Evolutionary conservation across 1,284 basidiomycete species (phyloP), one percentile per base, ranked within the genome.

Genomic region (Xerocomus minutiporus): DNA sequence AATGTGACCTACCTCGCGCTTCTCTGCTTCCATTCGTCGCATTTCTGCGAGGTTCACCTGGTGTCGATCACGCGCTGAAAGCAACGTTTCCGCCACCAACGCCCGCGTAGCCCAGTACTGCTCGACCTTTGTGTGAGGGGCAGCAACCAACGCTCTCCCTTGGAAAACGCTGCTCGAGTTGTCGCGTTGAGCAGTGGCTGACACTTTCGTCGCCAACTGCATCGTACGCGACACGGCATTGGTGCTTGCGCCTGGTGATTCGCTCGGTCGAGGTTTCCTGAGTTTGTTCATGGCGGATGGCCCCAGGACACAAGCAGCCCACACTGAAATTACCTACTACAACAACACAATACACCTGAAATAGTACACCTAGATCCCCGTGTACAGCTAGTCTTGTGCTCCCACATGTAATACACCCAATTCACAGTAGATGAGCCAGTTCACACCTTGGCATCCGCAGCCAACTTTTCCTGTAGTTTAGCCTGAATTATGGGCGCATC

Each of bases 41-140:
- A 81, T 51, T 15, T 63, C 65, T 49, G 65, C 69, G 15, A 83
- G 61, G 48, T 84, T 81, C 8, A 63, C 61, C 35, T 76, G 72
- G 59, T 83, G 79, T n/a, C 59, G 65, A 29, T 71, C 67, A 38
- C 72, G 73, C 15, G 75, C 76, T 0, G 72, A 66, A 3, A 86
- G 70, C 31, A 83, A 61, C 1, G 79, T 75, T 60, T 86, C 84
- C 1, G 83, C 84, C 4, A 78, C 75, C 23, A 83, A 56, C 0
- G 84, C 83, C 3, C 84, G 78, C 17, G 76, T 67, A 15, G 80
- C 80, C 84, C 84, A 86, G 60, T 84, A 84, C 54, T 78, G 79
- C 54, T 80, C 81, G 1, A 65, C 61, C 13, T 60, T 60, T 5
- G 74, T 72, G 40, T 65, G 64, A 20, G 74, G 73, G 8, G 51